phyloP scores from a whole-genome alignment of 164 flowering plant genomes.

The Umbilicus rupestris region DNA sequence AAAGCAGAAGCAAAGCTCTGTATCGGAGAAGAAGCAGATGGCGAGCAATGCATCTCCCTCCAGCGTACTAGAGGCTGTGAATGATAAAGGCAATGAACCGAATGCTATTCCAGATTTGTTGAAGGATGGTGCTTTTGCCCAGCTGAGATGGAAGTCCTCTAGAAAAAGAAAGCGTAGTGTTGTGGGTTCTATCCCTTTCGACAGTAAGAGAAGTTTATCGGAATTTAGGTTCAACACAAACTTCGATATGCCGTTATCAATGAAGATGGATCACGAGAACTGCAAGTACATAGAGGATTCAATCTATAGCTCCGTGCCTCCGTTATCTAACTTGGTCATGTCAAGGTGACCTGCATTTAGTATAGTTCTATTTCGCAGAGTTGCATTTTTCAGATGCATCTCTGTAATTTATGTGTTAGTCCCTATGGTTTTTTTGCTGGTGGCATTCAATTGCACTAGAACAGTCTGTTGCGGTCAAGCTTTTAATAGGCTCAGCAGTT shows the following conservation, averaged over 20 bases:
- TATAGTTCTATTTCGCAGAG: background rate
- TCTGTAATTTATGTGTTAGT: conserved; percentile 3
- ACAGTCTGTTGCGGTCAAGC: background rate
- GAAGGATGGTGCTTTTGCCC: conserved; percentile 36
- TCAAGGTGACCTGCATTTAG: conserved; percentile 34
- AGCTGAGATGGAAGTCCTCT: conserved; percentile 51
- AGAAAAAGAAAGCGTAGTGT: conserved; percentile 40
- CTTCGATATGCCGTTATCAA: too few species aligned
- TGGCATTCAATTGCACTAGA: too few species aligned
- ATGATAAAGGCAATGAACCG: conserved; percentile 10
- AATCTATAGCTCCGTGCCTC: conserved; percentile 36
- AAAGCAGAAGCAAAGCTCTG: conserved; percentile 1
- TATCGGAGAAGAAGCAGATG: background rate
- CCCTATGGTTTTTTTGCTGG: background rate
- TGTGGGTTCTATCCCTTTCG: background rate
- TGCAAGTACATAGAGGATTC: conserved; percentile 53
- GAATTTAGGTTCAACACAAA: too few species aligned
- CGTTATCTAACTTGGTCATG: conserved; percentile 66
- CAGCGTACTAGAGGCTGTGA: background rate
- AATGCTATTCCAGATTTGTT: conserved; percentile 27
- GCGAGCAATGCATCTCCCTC: conserved; percentile 9
- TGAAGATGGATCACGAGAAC: conserved; percentile 39
- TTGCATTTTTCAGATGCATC: background rate
- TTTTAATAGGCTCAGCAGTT: background rate
- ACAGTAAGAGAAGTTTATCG: conserved; percentile 13